Base-by-base conservation (phyloP, 2,329 filamentous ascomycete genomes). In the Didymella glomerata region DNA sequence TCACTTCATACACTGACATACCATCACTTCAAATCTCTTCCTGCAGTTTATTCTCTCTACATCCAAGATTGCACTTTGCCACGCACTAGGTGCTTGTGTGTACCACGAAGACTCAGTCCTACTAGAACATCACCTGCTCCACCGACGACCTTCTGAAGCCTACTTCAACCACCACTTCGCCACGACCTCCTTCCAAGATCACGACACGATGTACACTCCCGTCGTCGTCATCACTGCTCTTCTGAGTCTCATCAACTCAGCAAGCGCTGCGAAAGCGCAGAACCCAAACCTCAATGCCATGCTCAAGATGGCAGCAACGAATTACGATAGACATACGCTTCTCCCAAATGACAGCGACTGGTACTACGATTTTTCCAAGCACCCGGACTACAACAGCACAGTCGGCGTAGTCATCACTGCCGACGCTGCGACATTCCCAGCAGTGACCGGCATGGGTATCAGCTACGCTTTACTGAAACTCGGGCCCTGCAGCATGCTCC, bases 401-500 rank as follows among this genome's bases (percentile, higher is more conserved):
- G 60, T 81, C 1, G 83, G 83, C 13, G 77, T 78, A 16, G 83
- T 85, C 32, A 76, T 82, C 62, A 84, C 82, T 63, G 83, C 83
- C 63, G 83, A 84, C 62, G 79, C 80, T 13, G 81, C 81, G 18
- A 83, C 81, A 20, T 84, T 84, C 63, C 82, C 82, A 5, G 81
- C 81, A 18, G 72, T 81, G 1, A 77, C 77, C 14, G 79, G 78
- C 20, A 76, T 82, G 32, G 81, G 81, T 38, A 79, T 84, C 73
- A 83, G 80, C 14, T 68, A 82, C 68, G 80, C 77, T 7, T 72
- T 81, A 44, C 67, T 82, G 28, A 75, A 71, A 60, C 76, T 85
- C 8, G 83, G 83, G 0, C 81, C 83, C 3, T 85, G 83, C 66
- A 78, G 79, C 16, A 84, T 84, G 78, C 74, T 85, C 16, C 80